Evolutionary conservation across 1,284 basidiomycete genomes (phyloP), one percentile per base, ranked within the genome.

Genomic region (Cerioporus squamosus): DNA sequence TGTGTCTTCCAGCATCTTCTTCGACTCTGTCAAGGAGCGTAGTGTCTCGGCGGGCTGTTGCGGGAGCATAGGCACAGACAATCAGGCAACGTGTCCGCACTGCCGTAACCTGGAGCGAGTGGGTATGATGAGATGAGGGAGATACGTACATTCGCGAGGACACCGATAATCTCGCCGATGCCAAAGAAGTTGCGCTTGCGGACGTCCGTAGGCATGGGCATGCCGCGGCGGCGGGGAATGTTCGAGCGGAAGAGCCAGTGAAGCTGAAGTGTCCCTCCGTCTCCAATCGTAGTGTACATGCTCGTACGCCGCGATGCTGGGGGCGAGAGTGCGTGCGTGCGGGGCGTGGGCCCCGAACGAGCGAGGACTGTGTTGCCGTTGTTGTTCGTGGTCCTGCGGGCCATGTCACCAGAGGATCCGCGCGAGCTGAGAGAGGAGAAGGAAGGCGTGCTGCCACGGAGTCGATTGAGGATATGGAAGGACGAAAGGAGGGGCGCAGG

Each of bases 181-280:
- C 91, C 90, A 64, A 93, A 93, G 66, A 92, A 84, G 63, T 86
- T 86, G 54, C 89, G 78, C 66, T 84, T 85, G 66, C 83, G 83
- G 51, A 83, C 74, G 68, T 86, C 83, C 42, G 77, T 68, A 14
- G 84, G 82, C 60, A 87, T 75, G 54, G 80, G 82, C 53, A 84
- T 86, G 55, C 80, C 80, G 57, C 86, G 78, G 67, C 81, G 78
- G 54, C 84, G 81, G 64, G 88, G 86, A 53, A 90, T 82, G 72
- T 88, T 90, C 61, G 83, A 85, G 65, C 86, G 81, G 70, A 90
- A 88, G 53, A 90, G 77, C 87, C 87, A 90, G 64, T 90, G 87
- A 51, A 79, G 61, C 52, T 70, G 70, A 54, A 74, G 63, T 43
- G 55, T 57, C 40, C 60, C 58, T 18, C 58, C 62, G 44, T 63